These are phyloP conservation scores for Solanum acaule DNA, from an alignment of 257 asterid genomes.

Conservation along the genomic window DNA sequence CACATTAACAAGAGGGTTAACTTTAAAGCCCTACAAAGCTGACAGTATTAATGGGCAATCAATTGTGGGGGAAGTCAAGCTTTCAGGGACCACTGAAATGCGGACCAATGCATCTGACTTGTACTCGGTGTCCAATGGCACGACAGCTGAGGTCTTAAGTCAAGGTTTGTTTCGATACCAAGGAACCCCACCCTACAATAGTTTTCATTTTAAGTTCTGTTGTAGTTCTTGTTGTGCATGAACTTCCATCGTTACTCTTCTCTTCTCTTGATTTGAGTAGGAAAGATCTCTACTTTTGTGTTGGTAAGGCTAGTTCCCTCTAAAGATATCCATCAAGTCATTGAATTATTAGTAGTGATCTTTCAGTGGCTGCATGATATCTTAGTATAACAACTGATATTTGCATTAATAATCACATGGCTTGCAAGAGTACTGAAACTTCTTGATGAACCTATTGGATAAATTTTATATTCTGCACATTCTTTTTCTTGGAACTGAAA, in stretches of 20 bases:
- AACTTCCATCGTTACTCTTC: background rate
- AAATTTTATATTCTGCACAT: background rate
- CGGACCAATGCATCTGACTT: conserved; percentile 26
- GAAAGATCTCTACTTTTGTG: background rate
- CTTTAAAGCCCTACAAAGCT: conserved; percentile 29
- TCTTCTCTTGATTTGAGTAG: background rate
- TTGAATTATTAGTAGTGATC: background rate
- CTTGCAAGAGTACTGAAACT: background rate
- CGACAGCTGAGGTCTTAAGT: conserved; percentile 26
- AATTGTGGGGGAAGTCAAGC: conserved; percentile 18
- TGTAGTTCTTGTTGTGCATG: background rate
- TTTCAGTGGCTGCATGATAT: background rate
- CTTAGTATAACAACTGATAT: background rate
- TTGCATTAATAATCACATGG: background rate
- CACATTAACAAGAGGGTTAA: conserved; percentile 44
- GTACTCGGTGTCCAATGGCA: conserved; percentile 29
- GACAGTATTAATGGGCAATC: conserved; percentile 14
- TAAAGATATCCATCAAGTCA: background rate
- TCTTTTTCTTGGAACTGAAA: background rate
- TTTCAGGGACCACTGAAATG: conserved; percentile 22
- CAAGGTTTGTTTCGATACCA: conserved; percentile 37
- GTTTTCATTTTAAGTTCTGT: background rate
- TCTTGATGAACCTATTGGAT: background rate
- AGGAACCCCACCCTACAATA: background rate
- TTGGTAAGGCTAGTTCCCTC: background rate